Percentiles rank a stretch among this genome's conserved stretches.
These are phyloP conservation scores for Leucoagaricus sp. DNA, from an alignment of 1,284 basidiomycete species.

Conservation along the genomic window DNA sequence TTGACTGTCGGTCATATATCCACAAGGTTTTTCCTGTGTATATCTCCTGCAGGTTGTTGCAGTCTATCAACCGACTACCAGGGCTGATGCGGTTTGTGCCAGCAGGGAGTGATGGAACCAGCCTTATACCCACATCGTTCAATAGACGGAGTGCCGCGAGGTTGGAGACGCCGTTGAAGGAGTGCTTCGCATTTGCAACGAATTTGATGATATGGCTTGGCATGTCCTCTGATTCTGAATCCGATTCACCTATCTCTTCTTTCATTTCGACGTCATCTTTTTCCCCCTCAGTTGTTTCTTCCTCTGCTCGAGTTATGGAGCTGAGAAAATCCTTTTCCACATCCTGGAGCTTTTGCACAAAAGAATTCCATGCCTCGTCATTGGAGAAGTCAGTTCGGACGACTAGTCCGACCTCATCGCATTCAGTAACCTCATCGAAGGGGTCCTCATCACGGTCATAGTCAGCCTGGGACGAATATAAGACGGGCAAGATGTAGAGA, in stretches of 20 bases:
- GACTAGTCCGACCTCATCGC: conserved; percentile 59
- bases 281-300: conserved; percentile 14
- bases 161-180: conserved; percentile 58
- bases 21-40: conserved; percentile 69
- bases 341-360: conserved; percentile 49
- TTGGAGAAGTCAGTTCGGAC: conserved; percentile 69
- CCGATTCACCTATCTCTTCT: conserved; percentile 36
- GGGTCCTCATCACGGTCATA: conserved; percentile 31
- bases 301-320: conserved; percentile 15
- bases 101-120: conserved; percentile 45
- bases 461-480: conserved; percentile 1
- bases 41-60: conserved; percentile 69
- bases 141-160: conserved; percentile 65
- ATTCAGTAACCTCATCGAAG: conserved; percentile 43
- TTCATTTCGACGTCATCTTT: conserved; percentile 26
- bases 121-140: conserved; percentile 65
- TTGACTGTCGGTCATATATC: conserved; percentile 72
- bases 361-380: conserved; percentile 62
- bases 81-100: conserved; percentile 43
- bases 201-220: conserved; percentile 50
- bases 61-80: conserved; percentile 61
- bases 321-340: conserved; percentile 51
- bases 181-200: conserved; percentile 42
- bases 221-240: conserved; percentile 28
- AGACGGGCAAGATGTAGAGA: background rate